Conservation (phyloP, 1,284 basidiomycete species). For the Pseudozyma sp. region DNA sequence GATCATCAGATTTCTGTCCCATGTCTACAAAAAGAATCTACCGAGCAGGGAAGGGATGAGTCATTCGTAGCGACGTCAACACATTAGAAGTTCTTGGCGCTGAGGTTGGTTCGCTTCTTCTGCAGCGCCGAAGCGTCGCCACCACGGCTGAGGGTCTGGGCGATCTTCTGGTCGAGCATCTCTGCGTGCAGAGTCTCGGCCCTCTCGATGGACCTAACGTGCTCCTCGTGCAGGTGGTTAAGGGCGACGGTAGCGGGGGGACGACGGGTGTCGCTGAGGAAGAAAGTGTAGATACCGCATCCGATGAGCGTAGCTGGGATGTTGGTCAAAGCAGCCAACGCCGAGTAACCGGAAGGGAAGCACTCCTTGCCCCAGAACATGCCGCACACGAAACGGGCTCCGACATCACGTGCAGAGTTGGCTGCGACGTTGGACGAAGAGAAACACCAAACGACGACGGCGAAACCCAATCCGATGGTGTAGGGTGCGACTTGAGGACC, state of each 20-base stretch:
- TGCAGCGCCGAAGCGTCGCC: conserved; percentile 48
- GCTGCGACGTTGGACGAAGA: conserved; percentile 49
- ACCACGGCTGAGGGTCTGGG: conserved; percentile 43
- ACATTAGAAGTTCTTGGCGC: conserved; percentile 46
- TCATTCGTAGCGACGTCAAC: too few species aligned
- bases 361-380: conserved; percentile 53
- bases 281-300: conserved; percentile 57
- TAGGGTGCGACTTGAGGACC: conserved; percentile 50
- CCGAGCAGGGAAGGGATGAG: too few species aligned
- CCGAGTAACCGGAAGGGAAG: conserved; percentile 56
- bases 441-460: conserved; percentile 58
- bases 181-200: conserved; percentile 51
- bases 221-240: conserved; percentile 45
- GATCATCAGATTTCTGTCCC: too few species aligned
- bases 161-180: conserved; percentile 55
- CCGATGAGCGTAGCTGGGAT: conserved; percentile 56
- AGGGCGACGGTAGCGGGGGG: conserved; percentile 48
- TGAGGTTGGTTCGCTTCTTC: conserved; percentile 49
- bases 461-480: conserved; percentile 58
- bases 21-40: too few species aligned
- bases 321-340: conserved; percentile 57
- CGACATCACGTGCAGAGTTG: conserved; percentile 58
- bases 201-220: conserved; percentile 32
- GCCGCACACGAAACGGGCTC: conserved; percentile 53
- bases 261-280: conserved; percentile 55